Evolutionary conservation across 2,329 filamentous ascomycete species (phyloP), one percentile per base, ranked within the genome.

Genomic region (Cercospora berteroae): DNA sequence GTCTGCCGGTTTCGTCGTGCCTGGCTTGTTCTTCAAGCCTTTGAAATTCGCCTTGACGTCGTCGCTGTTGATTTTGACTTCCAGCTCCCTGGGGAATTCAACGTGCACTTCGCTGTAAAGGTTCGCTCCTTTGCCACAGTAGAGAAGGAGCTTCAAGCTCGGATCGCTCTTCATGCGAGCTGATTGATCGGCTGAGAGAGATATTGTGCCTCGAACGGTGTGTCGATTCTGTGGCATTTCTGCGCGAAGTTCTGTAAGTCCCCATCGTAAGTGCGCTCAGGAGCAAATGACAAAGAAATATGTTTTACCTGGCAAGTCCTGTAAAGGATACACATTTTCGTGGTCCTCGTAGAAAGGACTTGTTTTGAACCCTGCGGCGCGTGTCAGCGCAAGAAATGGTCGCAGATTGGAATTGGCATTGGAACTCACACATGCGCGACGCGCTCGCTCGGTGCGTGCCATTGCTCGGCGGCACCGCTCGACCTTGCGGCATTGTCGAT

Each of bases 1-100:
- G 80, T 99, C 95, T 57, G 92, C 93, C 7, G 95, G 95, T 74
- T 93, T 89, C 48, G 95, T 99, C 55, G 95, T 96, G 23, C 95
- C 95, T 6, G 94, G 92, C 79, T 95, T 96, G 79, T 97, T 97
- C 81, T 99, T 99, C 69, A 99, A 81, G 4, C 95, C 95, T 72
- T 95, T 91, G 72, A 96, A 85, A 77, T 98, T 99, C n/a, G 91
- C 90, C 79, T 94, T 95, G 72, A 97, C 86, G 66, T 97, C 93
- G 36, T 90, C 90, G 9, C 88, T 86, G 74, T 99, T 99, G 65
- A 97, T 88, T 77, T 93, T 94, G 66, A 99, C 85, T 77, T 99
- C 95, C 33, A 95, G 91, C 80, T 97, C 93, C 73, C 94, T 89
- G 1, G 95, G 95, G 72, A 99, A 99, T 0, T 92, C 83, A 63